Evolutionary conservation across 192 early-diverging fungal genomes (phyloP).

Genomic region (Mortierella antarctica): DNA sequence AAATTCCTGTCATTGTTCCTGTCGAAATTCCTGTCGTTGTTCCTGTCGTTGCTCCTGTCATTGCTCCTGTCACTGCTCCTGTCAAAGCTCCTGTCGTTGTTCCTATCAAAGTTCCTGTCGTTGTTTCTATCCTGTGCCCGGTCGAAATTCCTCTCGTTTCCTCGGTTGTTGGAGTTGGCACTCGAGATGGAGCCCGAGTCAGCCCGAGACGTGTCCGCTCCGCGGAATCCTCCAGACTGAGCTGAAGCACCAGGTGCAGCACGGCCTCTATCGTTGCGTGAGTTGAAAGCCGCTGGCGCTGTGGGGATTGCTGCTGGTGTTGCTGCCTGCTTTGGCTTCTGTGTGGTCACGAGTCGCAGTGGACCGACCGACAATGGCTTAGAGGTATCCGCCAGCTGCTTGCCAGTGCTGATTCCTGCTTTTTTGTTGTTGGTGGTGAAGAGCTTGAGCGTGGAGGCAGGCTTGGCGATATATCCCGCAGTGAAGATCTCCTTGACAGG

Average conservation of each 20-base stretch:
- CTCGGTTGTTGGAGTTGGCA: neutral
- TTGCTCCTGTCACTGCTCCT: neutral
- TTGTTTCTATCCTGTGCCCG: neutral
- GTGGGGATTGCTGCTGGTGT: neutral
- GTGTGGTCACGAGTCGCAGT: slow-evolving; percentile 19
- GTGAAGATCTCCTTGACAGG: slow-evolving; percentile 49
- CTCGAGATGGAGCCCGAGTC: slow-evolving; percentile 2
- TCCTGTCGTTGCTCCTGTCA: slow-evolving; percentile 8
- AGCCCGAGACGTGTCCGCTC: neutral
- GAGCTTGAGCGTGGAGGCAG: slow-evolving; percentile 28
- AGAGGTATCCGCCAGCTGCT: neutral
- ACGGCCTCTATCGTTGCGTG: neutral
- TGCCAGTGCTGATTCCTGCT: neutral
- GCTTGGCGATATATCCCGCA: slow-evolving; percentile 45
- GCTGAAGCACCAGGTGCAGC: no score
- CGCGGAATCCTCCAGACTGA: no score
- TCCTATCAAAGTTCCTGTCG: neutral
- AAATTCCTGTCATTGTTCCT: neutral
- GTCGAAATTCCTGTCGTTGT: neutral
- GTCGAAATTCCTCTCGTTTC: slow-evolving; percentile 10
- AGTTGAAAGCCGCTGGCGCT: slow-evolving; percentile 1
- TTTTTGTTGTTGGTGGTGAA: slow-evolving; percentile 45
- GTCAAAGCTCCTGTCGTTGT: neutral
- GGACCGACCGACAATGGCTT: slow-evolving; percentile 22
- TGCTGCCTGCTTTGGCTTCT: slow-evolving; percentile 17